Evolutionary conservation across 1,139 yeast species (phyloP), one percentile per base, ranked within the genome.

Genomic region (Yamadazyma trypodendri): DNA sequence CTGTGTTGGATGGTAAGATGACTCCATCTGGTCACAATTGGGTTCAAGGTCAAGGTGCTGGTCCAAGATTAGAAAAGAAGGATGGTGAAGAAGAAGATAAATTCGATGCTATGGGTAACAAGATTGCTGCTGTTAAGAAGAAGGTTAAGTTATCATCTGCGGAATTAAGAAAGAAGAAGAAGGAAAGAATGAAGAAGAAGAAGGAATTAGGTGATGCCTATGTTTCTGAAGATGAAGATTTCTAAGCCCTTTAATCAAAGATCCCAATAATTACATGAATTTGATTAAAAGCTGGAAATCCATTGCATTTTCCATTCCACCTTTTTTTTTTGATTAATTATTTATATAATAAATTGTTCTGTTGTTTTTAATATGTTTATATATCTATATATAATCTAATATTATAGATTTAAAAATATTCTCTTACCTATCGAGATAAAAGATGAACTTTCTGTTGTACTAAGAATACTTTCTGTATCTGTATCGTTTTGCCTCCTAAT

Each of bases 171-270:
- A 92, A 92, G 96, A 92, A 92, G 96, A 92, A 92, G 97, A 92
- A 92, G 96, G 98, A 92, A 79, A 89, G 98, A 84, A 90, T 92
- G 97, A 88, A 86, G 87, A 92, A 90, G 94, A 92, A 92, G 97
- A 92, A 92, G 95, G 96, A 85, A 73, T 75, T 89, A 70, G 97
- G 97, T 81, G 98, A 92, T 66, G 97, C 95, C 70, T 92, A 92
- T 70, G 96, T 89, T 56, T 90, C 97, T 55, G 85, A 95, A 54
- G 97, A 89, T 61, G 95, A 84, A 41, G 49, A 46, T 44, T 60
- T 63, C 49, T 65, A 59, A 59, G 49, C 24, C 7, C 21, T 18
- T n/a, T 18, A 18, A 18, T 18, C 21, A 5, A 18, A 6, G 21
- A 12, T 18, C 21, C 21, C 8, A 18, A 18, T 18, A 18, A 6